phyloP scores from a whole-genome alignment of 345 rosid genomes.

The Melaleuca quinquenervia region DNA sequence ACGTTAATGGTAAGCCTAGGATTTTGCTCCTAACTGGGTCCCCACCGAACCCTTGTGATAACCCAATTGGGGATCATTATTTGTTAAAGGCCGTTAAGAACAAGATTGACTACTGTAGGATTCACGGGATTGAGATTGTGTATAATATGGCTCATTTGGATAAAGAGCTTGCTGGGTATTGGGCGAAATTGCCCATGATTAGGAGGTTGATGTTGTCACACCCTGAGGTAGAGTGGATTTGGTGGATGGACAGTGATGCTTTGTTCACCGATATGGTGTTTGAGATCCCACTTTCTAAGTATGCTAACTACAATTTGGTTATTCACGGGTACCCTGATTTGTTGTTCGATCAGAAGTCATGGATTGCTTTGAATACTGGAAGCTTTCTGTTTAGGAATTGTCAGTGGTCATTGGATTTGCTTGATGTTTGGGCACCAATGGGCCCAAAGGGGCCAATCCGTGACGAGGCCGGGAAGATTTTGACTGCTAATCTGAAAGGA shows the following conservation, averaged over 20 bases:
- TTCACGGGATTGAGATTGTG: slow-evolving; percentile 94
- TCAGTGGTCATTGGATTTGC: slow-evolving; percentile 90
- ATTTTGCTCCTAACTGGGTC: slow-evolving; percentile 84
- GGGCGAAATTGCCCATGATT: slow-evolving; percentile 91
- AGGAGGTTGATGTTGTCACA: slow-evolving; percentile 85
- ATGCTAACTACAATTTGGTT: slow-evolving; percentile 62
- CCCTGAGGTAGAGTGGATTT: slow-evolving; percentile 90
- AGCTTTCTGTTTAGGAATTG: slow-evolving; percentile 88
- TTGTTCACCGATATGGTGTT: slow-evolving; percentile 93
- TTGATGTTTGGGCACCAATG: slow-evolving; percentile 95
- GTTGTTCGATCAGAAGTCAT: slow-evolving; percentile 71
- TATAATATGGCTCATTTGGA: slow-evolving; percentile 97
- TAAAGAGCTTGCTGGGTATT: slow-evolving; percentile 83
- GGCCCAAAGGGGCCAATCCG: slow-evolving; percentile 80
- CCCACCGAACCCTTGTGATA: slow-evolving; percentile 85
- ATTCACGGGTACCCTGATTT: slow-evolving; percentile 89
- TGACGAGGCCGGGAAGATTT: slow-evolving; percentile 85
- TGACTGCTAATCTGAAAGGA: slow-evolving; percentile 77
- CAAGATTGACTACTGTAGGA: slow-evolving; percentile 91
- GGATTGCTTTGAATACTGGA: slow-evolving; percentile 95
- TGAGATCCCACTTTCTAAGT: slow-evolving; percentile 55
- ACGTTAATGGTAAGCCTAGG: slow-evolving; percentile 50
- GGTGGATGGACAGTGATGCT: slow-evolving; percentile 99
- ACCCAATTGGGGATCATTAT: slow-evolving; percentile 87
- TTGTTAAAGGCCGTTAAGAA: slow-evolving; percentile 77